Evolutionary conservation across 345 rosid species (phyloP).

Genomic region (Populus pruinosa): DNA sequence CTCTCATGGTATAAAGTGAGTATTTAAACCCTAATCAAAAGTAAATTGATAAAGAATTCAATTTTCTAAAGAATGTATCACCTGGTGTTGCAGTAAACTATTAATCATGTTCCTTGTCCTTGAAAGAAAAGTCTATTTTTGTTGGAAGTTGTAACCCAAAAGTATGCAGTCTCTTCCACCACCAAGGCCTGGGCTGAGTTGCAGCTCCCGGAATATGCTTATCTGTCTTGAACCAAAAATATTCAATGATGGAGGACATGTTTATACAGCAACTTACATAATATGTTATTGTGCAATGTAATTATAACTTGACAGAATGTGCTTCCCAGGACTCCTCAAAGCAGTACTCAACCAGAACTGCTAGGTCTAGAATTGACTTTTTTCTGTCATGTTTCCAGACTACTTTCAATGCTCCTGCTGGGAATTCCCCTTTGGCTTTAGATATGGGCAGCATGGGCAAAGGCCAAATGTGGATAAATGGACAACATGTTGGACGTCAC

Average conservation of each 20-base stretch:
- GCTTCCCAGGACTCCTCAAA: not conserved
- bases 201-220: not conserved
- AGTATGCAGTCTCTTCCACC: not conserved
- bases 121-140: not conserved
- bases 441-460: slow-evolving; percentile 98
- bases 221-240: not conserved
- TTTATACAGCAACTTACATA: not conserved
- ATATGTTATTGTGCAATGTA: not conserved
- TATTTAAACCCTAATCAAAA: slow-evolving; percentile 6
- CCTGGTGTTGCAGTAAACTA: not conserved
- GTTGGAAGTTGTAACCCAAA: not conserved
- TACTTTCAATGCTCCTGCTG: slow-evolving; percentile 81
- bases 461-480: slow-evolving; percentile 96
- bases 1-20: slow-evolving; percentile 92
- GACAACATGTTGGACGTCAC: slow-evolving; percentile 80
- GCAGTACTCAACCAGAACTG: not conserved
- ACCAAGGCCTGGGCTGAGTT: not conserved
- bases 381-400: slow-evolving; percentile 46
- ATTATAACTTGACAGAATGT: not conserved
- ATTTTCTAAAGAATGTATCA: not conserved
- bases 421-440: slow-evolving; percentile 75
- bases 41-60: not conserved
- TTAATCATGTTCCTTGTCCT: not conserved
- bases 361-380: slow-evolving; percentile 6
- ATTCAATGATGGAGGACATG: not conserved